These are phyloP conservation scores for Exophiala sp. DNA, from an alignment of 2,329 filamentous ascomycete genomes.

Conservation along the genomic window DNA sequence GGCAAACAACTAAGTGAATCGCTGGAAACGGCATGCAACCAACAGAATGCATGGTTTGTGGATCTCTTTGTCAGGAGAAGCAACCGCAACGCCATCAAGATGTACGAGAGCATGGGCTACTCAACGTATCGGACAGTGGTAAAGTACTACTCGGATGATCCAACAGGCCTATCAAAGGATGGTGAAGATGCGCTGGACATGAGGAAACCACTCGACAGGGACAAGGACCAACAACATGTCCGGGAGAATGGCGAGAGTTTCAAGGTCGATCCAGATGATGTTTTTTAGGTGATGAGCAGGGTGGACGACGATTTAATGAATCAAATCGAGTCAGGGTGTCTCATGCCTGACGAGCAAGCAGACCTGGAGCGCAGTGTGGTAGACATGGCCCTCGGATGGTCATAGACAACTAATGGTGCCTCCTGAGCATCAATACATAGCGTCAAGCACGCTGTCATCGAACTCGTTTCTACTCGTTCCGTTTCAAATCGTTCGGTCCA, in stretches of 20 bases:
- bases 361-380: no score
- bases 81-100: constrained; percentile 79
- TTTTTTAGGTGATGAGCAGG: constrained; percentile 48
- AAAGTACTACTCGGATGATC: constrained; percentile 89
- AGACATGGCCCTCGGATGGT: no score
- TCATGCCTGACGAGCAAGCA: no score
- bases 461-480: neutral
- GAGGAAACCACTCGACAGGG: constrained; percentile 83
- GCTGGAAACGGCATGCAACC: constrained; percentile 77
- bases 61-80: constrained; percentile 89
- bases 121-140: constrained; percentile 84
- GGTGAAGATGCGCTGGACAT: constrained; percentile 94
- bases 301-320: neutral
- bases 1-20: constrained; percentile 78
- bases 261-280: constrained; percentile 75
- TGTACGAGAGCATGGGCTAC: constrained; percentile 91
- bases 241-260: constrained; percentile 76
- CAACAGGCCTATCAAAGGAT: constrained; percentile 53
- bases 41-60: constrained; percentile 86
- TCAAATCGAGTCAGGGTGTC: no score
- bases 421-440: no score
- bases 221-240: constrained; percentile 71
- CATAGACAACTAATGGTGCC: no score
- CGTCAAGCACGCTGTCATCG: no score
- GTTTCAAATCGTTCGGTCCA: constrained; percentile 47